Percentiles rank a stretch among this genome's conserved stretches.
Evolutionary conservation across 768 basidiomycete species (phyloP).

Genomic region (Kwoniella shandongensis): DNA sequence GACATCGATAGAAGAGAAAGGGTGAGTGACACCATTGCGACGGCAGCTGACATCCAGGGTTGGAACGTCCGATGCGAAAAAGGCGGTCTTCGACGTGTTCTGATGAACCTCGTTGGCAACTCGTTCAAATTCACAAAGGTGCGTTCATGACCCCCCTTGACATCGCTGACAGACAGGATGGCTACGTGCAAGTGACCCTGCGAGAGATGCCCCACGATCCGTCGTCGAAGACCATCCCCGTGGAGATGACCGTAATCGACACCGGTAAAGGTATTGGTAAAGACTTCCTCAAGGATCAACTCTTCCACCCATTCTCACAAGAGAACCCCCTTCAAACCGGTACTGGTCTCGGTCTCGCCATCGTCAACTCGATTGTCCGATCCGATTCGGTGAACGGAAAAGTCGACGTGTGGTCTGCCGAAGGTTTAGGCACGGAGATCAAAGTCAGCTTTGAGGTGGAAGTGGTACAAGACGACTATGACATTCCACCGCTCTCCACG

Average conservation of each 20-base stretch:
- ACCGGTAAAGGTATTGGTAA: slow-evolving; percentile 95
- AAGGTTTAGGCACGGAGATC: slow-evolving; percentile 87
- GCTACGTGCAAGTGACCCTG: slow-evolving; percentile 80
- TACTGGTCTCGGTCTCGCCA: slow-evolving; percentile 89
- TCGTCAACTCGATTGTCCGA: slow-evolving; percentile 86
- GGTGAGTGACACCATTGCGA: slow-evolving; percentile 56
- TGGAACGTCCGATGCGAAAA: slow-evolving; percentile 87
- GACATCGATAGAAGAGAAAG: slow-evolving; percentile 73
- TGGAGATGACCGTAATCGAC: slow-evolving; percentile 82
- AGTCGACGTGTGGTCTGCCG: slow-evolving; percentile 90
- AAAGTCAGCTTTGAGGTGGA: slow-evolving; percentile 80
- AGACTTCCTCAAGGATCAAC: slow-evolving; percentile 88
- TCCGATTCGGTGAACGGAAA: slow-evolving; percentile 84
- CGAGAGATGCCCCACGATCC: slow-evolving; percentile 68
- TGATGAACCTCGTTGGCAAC: slow-evolving; percentile 95
- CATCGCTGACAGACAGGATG: slow-evolving; percentile 60
- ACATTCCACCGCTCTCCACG: slow-evolving; percentile 26
- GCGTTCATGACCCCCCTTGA: slow-evolving; percentile 36
- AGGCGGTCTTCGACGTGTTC: slow-evolving; percentile 82
- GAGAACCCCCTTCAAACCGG: slow-evolving; percentile 92
- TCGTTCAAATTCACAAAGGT: slow-evolving; percentile 88
- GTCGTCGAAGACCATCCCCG: slow-evolving; percentile 61
- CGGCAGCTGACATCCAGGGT: slow-evolving; percentile 59
- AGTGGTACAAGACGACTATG: slow-evolving; percentile 56
- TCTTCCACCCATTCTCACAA: slow-evolving; percentile 96